Conservation (phyloP, 2,329 filamentous ascomycete genomes). For the Orbilia quercus region DNA sequence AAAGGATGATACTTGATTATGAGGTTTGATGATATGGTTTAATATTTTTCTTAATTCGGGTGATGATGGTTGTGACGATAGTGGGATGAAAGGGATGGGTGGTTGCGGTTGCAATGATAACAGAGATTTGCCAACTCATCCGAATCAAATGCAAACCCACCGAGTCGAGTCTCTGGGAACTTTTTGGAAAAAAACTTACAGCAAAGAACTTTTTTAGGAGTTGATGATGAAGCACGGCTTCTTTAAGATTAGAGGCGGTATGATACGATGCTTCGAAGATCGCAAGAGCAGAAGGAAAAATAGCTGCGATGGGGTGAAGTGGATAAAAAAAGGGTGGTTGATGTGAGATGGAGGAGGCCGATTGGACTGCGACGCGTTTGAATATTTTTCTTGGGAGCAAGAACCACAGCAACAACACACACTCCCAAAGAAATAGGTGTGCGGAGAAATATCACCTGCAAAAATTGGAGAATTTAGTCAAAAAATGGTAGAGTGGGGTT, state of each 20-base stretch:
- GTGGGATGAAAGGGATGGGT: conserved; percentile 25
- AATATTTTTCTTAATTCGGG: background rate
- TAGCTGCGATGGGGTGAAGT: conserved; percentile 2
- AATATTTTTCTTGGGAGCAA: conserved; percentile 42
- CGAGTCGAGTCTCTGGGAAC: conserved; percentile 9
- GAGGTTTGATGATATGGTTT: background rate
- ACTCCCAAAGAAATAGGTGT: background rate
- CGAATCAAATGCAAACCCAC: no score
- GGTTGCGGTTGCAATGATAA: conserved; percentile 25
- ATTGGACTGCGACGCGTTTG: conserved; percentile 48
- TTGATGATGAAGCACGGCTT: conserved; percentile 32
- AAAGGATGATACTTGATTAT: conserved; percentile 1
- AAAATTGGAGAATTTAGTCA: conserved; percentile 2
- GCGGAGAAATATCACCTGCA: background rate
- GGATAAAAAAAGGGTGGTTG: conserved; percentile 11
- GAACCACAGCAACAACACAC: conserved; percentile 54
- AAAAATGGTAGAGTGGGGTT: background rate
- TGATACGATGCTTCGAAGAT: background rate
- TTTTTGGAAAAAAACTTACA: conserved; percentile 22
- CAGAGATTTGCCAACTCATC: conserved; percentile 28
- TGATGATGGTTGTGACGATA: background rate
- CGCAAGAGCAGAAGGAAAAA: conserved; percentile 7
- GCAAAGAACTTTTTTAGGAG: conserved; percentile 1
- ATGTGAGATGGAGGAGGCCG: conserved; percentile 35
- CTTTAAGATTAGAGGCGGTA: background rate